Conservation (phyloP, 768 basidiomycete genomes). For the Boletus pseudo-olivaceus region DNA sequence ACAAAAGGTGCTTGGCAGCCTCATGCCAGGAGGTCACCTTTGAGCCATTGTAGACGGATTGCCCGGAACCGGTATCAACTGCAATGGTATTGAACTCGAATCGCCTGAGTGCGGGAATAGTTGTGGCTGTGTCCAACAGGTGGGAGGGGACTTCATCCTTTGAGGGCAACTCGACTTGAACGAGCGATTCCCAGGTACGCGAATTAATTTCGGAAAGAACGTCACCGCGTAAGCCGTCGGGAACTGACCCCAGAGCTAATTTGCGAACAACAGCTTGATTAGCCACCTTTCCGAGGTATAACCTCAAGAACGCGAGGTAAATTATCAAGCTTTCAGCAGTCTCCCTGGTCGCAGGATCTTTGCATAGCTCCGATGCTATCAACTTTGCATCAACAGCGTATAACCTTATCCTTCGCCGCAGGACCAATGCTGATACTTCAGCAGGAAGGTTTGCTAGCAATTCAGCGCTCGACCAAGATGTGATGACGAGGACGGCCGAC, state of each 20-base stretch:
- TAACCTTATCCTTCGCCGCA: conserved; percentile 51
- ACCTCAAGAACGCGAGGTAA: conserved; percentile 77
- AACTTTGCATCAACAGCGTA: conserved; percentile 58
- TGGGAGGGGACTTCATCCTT: conserved; percentile 6
- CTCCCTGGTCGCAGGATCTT: conserved; percentile 35
- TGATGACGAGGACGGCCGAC: conserved; percentile 69
- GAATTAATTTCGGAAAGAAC: conserved; percentile 50
- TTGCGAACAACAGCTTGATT: conserved; percentile 50
- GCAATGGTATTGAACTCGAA: conserved; percentile 76
- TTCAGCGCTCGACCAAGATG: conserved; percentile 75
- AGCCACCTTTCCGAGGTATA: conserved; percentile 72
- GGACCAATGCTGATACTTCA: conserved; percentile 39
- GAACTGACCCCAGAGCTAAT: conserved; percentile 46
- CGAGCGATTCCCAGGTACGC: conserved; percentile 63
- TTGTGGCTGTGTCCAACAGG: conserved; percentile 18
- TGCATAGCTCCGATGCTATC: conserved; percentile 38
- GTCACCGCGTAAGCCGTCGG: conserved; percentile 41
- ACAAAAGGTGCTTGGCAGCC: conserved; percentile 84
- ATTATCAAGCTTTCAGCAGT: conserved; percentile 55
- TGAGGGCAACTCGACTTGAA: conserved; percentile 47
- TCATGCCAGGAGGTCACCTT: conserved; percentile 74
- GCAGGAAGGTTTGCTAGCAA: conserved; percentile 63
- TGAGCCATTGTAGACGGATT: conserved; percentile 58
- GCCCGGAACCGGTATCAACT: conserved; percentile 56
- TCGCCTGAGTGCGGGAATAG: conserved; percentile 40